phyloP scores from a whole-genome alignment of 192 early-diverging fungal genomes.

The Entomortierella chlamydospora region DNA sequence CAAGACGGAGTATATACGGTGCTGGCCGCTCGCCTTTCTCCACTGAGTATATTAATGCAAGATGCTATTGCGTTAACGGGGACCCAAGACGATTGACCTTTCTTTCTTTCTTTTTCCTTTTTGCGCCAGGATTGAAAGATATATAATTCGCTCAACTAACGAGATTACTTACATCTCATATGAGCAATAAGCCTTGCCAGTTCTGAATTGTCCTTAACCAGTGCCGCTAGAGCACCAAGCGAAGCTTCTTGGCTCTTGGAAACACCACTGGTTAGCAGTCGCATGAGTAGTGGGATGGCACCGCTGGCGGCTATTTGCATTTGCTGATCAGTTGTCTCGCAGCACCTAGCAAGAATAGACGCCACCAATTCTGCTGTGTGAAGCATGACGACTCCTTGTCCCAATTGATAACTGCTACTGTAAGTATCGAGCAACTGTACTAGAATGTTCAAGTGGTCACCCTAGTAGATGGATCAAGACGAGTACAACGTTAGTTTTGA shows the following conservation, averaged over 20 bases:
- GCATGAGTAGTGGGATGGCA: constrained; percentile 67
- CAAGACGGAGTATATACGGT: constrained; percentile 70
- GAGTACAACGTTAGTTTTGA: neutral
- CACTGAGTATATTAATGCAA: constrained; percentile 23
- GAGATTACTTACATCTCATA: constrained; percentile 51
- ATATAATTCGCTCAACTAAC: too few species aligned
- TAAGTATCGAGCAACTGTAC: constrained; percentile 62
- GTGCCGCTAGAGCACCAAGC: constrained; percentile 76
- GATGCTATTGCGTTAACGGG: too few species aligned
- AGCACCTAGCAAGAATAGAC: constrained; percentile 72
- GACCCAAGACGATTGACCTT: neutral
- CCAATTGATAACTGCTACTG: constrained; percentile 38
- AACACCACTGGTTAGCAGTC: constrained; percentile 64
- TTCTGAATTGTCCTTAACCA: constrained; percentile 71
- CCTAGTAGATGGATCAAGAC: constrained; percentile 28
- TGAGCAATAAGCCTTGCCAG: constrained; percentile 64
- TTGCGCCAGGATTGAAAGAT: too few species aligned
- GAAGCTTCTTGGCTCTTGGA: constrained; percentile 82
- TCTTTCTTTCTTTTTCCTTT: too few species aligned
- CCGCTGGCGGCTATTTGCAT: constrained; percentile 65
- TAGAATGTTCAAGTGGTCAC: constrained; percentile 57
- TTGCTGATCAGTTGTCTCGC: constrained; percentile 70
- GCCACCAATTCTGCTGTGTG: constrained; percentile 74
- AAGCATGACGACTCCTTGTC: constrained; percentile 42
- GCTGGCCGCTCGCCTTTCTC: constrained; percentile 56